These are phyloP conservation scores for Incumbomyces delicatus DNA, from an alignment of 2,329 filamentous ascomycete genomes.

Conservation along the genomic window DNA sequence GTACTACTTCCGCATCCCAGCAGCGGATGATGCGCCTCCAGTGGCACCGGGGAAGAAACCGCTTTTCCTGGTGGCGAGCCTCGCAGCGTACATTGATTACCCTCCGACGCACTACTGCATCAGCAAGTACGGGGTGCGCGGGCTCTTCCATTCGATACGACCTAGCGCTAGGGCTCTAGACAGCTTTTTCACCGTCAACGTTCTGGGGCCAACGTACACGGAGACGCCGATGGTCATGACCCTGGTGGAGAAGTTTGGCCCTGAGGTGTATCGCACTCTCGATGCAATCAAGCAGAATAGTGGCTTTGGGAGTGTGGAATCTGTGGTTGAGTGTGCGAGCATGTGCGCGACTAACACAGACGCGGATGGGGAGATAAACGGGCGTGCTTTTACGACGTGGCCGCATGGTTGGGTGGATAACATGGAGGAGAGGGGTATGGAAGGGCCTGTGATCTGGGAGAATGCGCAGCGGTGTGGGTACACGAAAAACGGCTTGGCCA, in stretches of 20 bases:
- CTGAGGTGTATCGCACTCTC: not conserved
- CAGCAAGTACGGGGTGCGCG: conserved; percentile 37
- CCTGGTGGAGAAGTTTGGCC: not conserved
- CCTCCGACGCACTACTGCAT: conserved; percentile 34
- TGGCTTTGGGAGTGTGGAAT: not conserved
- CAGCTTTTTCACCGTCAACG: conserved; percentile 35
- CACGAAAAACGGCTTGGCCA: not conserved
- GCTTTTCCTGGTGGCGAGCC: conserved; percentile 10
- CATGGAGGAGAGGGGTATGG: conserved; percentile 1
- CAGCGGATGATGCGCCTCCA: not conserved
- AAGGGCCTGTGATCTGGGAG: not conserved
- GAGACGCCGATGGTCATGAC: not conserved
- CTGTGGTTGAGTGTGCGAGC: conserved; percentile 1
- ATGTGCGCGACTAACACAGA: not conserved
- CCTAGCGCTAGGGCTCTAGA: conserved; percentile 29
- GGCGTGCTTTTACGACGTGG: conserved; percentile 1
- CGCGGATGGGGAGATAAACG: conserved; percentile 1
- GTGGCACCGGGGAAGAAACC: conserved; percentile 1
- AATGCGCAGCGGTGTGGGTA: conserved; percentile 1
- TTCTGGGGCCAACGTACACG: conserved; percentile 35
- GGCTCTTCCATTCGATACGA: conserved; percentile 35
- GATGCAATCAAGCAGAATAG: not conserved
- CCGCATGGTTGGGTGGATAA: conserved; percentile 4
- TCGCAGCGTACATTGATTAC: conserved; percentile 21
- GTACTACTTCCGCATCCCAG: conserved; percentile 6